These are phyloP conservation scores for Phytophthora pinifolia DNA, from an alignment of 352 stramenopile genomes.

Conservation along the genomic window DNA sequence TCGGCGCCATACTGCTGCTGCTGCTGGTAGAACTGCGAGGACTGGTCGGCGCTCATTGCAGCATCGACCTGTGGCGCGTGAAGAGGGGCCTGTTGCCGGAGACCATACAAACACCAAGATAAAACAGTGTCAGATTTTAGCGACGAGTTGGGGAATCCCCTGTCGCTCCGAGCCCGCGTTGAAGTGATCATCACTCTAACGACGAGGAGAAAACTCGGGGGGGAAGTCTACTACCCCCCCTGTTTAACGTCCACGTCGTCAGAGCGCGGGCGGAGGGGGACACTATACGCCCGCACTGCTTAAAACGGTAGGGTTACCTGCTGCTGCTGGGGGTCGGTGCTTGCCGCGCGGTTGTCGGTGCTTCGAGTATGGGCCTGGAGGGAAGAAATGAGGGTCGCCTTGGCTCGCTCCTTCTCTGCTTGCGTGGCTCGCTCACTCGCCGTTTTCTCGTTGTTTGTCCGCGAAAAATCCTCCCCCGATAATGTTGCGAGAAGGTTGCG, in stretches of 20 bases:
- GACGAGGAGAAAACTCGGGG: no score
- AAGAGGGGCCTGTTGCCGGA: slow-evolving; percentile 21
- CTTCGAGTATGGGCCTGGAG: slow-evolving; percentile 25
- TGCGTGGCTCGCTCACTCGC: slow-evolving; percentile 26
- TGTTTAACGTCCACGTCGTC: slow-evolving; percentile 15
- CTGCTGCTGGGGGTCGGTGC: slow-evolving; percentile 13
- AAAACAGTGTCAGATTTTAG: slow-evolving; percentile 4
- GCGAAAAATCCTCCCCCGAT: slow-evolving; percentile 31
- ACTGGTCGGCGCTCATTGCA: slow-evolving; percentile 42
- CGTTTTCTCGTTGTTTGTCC: slow-evolving; percentile 39
- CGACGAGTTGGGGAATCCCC: neutral
- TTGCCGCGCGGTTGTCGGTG: slow-evolving; percentile 19
- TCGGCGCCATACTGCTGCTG: slow-evolving; percentile 37
- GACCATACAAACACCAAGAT: slow-evolving; percentile 28
- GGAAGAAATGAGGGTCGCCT: slow-evolving; percentile 29
- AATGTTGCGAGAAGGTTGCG: neutral
- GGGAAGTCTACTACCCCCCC: no score
- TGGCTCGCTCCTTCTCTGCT: slow-evolving; percentile 32
- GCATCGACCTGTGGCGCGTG: slow-evolving; percentile 33
- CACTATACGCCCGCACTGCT: neutral
- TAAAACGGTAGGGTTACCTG: neutral
- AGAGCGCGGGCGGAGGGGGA: no score
- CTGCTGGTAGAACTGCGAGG: slow-evolving; percentile 29
- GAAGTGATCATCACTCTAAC: slow-evolving; percentile 29
- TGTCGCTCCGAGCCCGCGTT: slow-evolving; percentile 6